Percentiles rank a stretch among this genome's conserved stretches.
phyloP scores from a whole-genome alignment of 208 protist genomes.

The Vickermania spadyakhi region DNA sequence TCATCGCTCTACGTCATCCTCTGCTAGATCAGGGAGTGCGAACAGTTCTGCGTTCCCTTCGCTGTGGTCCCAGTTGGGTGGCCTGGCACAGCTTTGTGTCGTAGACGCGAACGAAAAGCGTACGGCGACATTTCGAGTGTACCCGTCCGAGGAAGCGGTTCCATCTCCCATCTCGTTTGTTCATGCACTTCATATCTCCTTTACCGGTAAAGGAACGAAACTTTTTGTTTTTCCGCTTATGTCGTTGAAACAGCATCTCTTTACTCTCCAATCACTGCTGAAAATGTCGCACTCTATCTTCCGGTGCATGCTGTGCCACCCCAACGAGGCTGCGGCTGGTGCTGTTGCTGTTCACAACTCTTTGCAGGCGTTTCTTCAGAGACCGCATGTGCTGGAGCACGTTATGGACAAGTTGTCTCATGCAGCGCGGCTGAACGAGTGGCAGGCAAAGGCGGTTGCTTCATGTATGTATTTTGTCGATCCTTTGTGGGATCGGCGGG shows the following conservation, averaged over 20 bases:
- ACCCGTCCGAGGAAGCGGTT: not conserved
- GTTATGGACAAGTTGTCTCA: conserved; percentile 21
- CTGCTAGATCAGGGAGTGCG: conserved; percentile 5
- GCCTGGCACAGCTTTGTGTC: conserved; percentile 54
- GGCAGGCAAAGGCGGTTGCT: conserved; percentile 52
- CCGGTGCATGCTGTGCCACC: conserved; percentile 49
- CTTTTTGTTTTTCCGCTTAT: conserved; percentile 48
- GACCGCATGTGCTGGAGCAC: conserved; percentile 1
- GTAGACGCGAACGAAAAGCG: conserved; percentile 22
- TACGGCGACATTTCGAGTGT: conserved; percentile 22
- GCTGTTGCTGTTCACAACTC: conserved; percentile 19
- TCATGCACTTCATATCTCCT: conserved; percentile 36
- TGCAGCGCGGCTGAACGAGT: conserved; percentile 35
- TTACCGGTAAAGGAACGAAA: conserved; percentile 3
- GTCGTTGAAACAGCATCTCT: conserved; percentile 30
- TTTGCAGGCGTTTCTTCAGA: conserved; percentile 15
- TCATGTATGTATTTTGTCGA: conserved; percentile 36
- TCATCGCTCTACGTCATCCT: conserved; percentile 5
- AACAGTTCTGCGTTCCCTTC: conserved; percentile 16
- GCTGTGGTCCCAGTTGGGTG: conserved; percentile 41
- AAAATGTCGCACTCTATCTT: conserved; percentile 36
- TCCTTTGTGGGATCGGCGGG: conserved; percentile 25
- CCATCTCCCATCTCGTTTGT: conserved; percentile 23
- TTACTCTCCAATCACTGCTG: conserved; percentile 38
- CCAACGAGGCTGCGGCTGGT: conserved; percentile 22